A percentile compares a stretch with the other conserved stretches of the same genome.
These are phyloP conservation scores for Helianthus annuus DNA, from an alignment of 129 eudicot species.

Conservation along the genomic window HanXRQr2.0-SUNRISE NC_035448.2:111017741-111018240, in stretches of 20 bases:
- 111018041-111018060: conserved; percentile 62
- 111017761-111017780: conserved; percentile 55
- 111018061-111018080: conserved; percentile 82
- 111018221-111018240: conserved; percentile 52
- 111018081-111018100: conserved; percentile 56
- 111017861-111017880: conserved; percentile 81
- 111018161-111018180: conserved; percentile 77
- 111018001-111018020: conserved; percentile 75
- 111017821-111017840: conserved; percentile 47
- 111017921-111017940: conserved; percentile 47
- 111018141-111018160: conserved; percentile 70
- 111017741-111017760: conserved; percentile 69
- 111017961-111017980: conserved; percentile 73
- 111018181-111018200: conserved; percentile 70
- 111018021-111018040: conserved; percentile 51
- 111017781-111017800: conserved; percentile 30
- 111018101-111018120: conserved; percentile 59
- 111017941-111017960: conserved; percentile 39
- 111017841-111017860: conserved; percentile 59
- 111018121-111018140: conserved; percentile 87
- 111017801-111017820: conserved; percentile 40
- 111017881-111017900: conserved; percentile 43
- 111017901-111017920: conserved; percentile 44
- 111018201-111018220: conserved; percentile 48
- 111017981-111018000: conserved; percentile 74